Evolutionary conservation across 352 stramenopile genomes (phyloP), one percentile per base, ranked within the genome.

Genomic region (Phytophthora quininea): DNA sequence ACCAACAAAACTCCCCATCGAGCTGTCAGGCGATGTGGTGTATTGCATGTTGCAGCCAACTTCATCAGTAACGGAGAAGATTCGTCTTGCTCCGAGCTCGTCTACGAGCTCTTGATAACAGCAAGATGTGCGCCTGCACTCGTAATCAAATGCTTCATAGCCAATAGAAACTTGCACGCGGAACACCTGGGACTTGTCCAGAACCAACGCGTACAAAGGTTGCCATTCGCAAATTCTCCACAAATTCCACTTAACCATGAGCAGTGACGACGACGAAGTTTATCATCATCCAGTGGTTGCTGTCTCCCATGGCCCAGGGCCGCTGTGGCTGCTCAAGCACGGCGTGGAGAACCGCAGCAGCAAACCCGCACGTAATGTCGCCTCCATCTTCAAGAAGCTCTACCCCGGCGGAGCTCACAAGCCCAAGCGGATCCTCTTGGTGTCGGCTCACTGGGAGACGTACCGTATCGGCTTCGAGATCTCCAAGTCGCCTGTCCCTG

Each of bases 371-470:
- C 65, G 69, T 51, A 82, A 84, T 33, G 73, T 89, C 31, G 65
- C 64, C 3, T 71, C 67, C 4, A 79, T 83, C 52, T 82, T 88
- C 69, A 84, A 80, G 47, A 69, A 83, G 30, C 47, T 88, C 19
- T 85, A 87, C 35, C 60, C 70, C 38, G 73, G 68, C 27, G 63
- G 56, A 60, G 75, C 53, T 1, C 50, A 66, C 53, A 68, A 73
- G 31, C 73, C 72, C 52, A 89, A 80, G 74, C 77, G 74, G 15
- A 91, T 97, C 65, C 60, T 98, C 9, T 61, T 97, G n/a, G 69
- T 97, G 51, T 91, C 82, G 7, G 92, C 87, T 38, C 91, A 98
- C 67, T 97, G 87, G 83, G 86, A 97, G 64, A 75, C 71, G 4
- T 80, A 83, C 52, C 60, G 71, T 11, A 54, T 76, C 6, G 76